phyloP scores from a whole-genome alignment of 129 eudicot species.

The Saussurea involucrata region DNA sequence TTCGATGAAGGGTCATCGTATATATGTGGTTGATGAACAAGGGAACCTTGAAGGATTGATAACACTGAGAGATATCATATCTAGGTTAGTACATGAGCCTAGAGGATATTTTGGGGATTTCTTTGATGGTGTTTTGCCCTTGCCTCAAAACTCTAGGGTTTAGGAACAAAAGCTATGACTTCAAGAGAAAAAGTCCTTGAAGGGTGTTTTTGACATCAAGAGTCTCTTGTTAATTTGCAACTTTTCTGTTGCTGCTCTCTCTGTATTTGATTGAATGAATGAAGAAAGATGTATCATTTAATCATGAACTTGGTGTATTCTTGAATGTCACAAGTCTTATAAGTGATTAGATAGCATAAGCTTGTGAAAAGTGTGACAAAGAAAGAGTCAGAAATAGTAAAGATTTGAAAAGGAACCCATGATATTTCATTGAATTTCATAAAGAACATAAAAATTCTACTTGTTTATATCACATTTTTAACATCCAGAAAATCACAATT shows the following conservation, averaged over 20 bases:
- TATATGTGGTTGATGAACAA: slow-evolving; percentile 67
- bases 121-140: slow-evolving; percentile 86
- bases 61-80: slow-evolving; percentile 91
- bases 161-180: slow-evolving; percentile 16
- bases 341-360: background rate
- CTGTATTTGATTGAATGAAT: background rate
- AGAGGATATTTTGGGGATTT: slow-evolving; percentile 93
- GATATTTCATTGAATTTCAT: background rate
- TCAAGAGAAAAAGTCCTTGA: background rate
- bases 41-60: slow-evolving; percentile 78
- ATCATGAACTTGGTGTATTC: background rate
- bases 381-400: background rate
- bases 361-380: background rate
- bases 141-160: slow-evolving; percentile 80
- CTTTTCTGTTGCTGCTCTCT: background rate
- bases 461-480: background rate
- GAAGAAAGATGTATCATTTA: background rate
- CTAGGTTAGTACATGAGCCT: slow-evolving; percentile 92
- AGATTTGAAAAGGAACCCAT: background rate
- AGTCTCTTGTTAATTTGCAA: slow-evolving; percentile 12
- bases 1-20: slow-evolving; percentile 70
- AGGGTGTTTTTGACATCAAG: slow-evolving; percentile 12
- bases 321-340: background rate
- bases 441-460: background rate
- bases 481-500: background rate